These are phyloP conservation scores for Botryococcus braunii DNA, from an alignment of 163 green algal species.

Conservation along the genomic window DNA sequence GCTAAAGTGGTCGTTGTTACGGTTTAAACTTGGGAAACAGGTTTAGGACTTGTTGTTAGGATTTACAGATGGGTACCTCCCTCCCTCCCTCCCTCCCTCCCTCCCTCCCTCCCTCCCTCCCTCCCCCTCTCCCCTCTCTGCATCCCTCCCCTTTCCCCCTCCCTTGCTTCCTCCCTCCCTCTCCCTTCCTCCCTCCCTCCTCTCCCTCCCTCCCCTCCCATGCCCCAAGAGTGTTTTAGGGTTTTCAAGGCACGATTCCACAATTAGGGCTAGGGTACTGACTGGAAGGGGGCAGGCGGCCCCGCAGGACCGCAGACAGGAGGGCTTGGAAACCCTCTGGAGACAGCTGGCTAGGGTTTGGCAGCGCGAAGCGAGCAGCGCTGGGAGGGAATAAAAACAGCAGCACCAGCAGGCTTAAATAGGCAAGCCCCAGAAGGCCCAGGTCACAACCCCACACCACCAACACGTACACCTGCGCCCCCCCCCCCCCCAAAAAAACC, in stretches of 20 bases:
- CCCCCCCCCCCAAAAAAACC: no score
- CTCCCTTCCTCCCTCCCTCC: neutral
- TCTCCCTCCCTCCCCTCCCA: neutral
- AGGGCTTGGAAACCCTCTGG: neutral
- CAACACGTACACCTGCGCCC: constrained; percentile 30
- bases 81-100: no score
- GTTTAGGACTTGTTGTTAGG: no score
- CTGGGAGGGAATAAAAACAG: constrained; percentile 19
- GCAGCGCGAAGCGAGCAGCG: neutral
- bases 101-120: no score
- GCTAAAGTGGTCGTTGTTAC: no score
- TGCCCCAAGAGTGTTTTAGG: neutral
- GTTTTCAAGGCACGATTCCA: no score
- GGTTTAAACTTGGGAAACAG: neutral
- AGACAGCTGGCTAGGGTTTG: neutral
- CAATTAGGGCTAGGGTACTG: neutral
- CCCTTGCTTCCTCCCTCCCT: neutral
- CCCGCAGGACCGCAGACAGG: neutral
- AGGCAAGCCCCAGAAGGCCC: constrained; percentile 25
- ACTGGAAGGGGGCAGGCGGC: neutral
- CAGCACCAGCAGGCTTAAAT: constrained; percentile 25
- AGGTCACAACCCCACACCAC: constrained; percentile 25
- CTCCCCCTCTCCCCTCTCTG: neutral
- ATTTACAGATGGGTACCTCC: no score
- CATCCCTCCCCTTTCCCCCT: neutral